Conservation (phyloP, 2,329 filamentous ascomycete species). For the Colletotrichum viniferum region DNA sequence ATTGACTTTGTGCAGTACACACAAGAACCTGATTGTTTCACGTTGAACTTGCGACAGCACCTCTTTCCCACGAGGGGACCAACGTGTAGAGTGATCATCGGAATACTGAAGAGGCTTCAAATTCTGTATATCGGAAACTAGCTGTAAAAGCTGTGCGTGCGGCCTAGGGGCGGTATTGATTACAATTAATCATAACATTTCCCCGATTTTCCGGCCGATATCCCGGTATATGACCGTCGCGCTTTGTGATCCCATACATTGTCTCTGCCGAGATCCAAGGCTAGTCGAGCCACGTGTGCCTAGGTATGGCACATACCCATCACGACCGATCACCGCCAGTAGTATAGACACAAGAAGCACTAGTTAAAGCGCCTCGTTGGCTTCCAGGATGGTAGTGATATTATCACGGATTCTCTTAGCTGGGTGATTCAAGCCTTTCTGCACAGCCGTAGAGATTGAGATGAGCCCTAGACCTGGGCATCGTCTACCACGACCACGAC, state of each 20-base stretch:
- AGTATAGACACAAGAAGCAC: no score
- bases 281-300: not conserved
- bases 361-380: no score
- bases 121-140: no score
- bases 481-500: conserved; percentile 57
- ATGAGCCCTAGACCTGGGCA: conserved; percentile 32
- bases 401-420: no score
- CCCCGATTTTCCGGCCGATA: not conserved
- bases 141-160: no score
- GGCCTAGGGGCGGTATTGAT: no score
- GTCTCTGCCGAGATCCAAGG: no score
- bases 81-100: no score
- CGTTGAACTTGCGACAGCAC: not conserved
- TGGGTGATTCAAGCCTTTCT: not conserved
- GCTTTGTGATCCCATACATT: not conserved
- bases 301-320: not conserved
- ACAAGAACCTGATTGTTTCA: not conserved
- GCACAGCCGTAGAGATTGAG: rapidly evolving
- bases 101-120: no score
- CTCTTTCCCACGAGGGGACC: no score
- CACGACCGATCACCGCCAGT: no score
- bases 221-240: not conserved
- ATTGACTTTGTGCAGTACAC: not conserved
- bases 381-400: no score
- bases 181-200: not conserved